phyloP scores from a whole-genome alignment of 2,329 filamentous ascomycete species.

The Aspergillus floridensis region DNA sequence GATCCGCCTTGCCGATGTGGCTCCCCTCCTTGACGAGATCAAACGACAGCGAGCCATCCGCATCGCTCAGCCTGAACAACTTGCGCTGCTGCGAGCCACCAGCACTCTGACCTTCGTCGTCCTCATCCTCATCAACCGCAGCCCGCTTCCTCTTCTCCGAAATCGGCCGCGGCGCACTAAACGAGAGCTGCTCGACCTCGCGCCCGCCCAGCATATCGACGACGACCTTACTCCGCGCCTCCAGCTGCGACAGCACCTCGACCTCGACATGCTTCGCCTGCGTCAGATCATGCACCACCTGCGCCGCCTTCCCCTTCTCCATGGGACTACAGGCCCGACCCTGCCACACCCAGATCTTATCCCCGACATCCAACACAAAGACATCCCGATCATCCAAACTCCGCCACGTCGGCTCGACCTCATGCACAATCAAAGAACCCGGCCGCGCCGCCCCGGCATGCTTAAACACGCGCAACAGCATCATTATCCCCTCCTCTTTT shows the following conservation, averaged over 20 bases:
- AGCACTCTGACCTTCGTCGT: neutral
- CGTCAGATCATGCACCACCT: slow-evolving; percentile 59
- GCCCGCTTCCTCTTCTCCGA: slow-evolving; percentile 33
- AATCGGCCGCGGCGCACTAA: slow-evolving; percentile 38
- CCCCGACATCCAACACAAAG: slow-evolving; percentile 61
- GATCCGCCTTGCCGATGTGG: slow-evolving; percentile 46
- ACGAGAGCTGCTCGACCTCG: slow-evolving; percentile 41
- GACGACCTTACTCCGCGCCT: slow-evolving; percentile 50
- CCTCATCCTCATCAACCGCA: slow-evolving; percentile 13
- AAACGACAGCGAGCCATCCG: slow-evolving; percentile 57
- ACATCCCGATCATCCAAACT: slow-evolving; percentile 67
- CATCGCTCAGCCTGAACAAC: slow-evolving; percentile 64
- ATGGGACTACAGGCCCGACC: slow-evolving; percentile 63
- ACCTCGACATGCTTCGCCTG: slow-evolving; percentile 62
- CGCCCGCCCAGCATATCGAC: slow-evolving; percentile 57
- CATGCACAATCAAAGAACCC: slow-evolving; percentile 56
- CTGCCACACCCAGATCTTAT: slow-evolving; percentile 70
- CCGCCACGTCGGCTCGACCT: slow-evolving; percentile 60
- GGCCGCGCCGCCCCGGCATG: slow-evolving; percentile 48
- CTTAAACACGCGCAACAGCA: slow-evolving; percentile 63
- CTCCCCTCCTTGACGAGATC: slow-evolving; percentile 57
- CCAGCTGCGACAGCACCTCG: slow-evolving; percentile 62
- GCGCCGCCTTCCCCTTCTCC: slow-evolving; percentile 67
- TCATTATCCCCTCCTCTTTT: slow-evolving; percentile 50
- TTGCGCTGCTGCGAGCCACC: slow-evolving; percentile 30